Base-by-base conservation (phyloP, 2,329 filamentous ascomycete species). In the Fusarium haematococcum region DNA sequence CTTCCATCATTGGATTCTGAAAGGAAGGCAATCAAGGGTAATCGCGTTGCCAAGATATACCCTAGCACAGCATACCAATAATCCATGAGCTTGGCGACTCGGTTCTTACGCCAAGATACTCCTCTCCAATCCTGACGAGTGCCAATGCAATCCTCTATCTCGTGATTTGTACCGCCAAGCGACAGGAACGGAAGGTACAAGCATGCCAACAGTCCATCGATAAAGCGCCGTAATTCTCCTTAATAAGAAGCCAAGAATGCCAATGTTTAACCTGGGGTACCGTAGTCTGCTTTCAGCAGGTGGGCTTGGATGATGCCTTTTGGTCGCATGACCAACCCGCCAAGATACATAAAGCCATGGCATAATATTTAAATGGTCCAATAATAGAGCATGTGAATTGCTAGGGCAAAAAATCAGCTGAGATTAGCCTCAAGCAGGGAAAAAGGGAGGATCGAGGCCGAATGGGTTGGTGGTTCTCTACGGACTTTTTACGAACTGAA, bases 101-200 rank as follows among this genome's bases (percentile, higher is more conserved):
- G 33, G 65, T 73, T 50, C 64, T 64, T 56, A 65, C 48, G 73
- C 73, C 73, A 75, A 75, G 73, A 6, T 16, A 11, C n/a, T 16
- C 25, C 16, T 63, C 63, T 63, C 71, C 69, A 73, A 70, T 64
- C 63, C 62, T 9, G 16, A n/a, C 37, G 41, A 59, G 23, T 67
- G 69, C 62, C 66, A 72, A 69, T 69, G 58, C 63, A 45, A 70
- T 62, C 18, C 33, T 56, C 45, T 66, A 54, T 69, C 73, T 74
- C 62, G 70, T 74, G 67, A 71, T 68, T 64, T 20, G 4, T 13
- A 23, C 48, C 35, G 73, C 73, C 73, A 75, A 75, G 73, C n/a
- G 25, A 68, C 71, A 57, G 13, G 61, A 72, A 35, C 35, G 71
- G 71, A 68, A 73, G 71, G 71, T 43, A 50, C 25, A 43, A 57